Percentiles rank a stretch among this genome's conserved stretches.
Conservation (phyloP, 345 rosid species). For the Crucihimalaya himalaica region DNA sequence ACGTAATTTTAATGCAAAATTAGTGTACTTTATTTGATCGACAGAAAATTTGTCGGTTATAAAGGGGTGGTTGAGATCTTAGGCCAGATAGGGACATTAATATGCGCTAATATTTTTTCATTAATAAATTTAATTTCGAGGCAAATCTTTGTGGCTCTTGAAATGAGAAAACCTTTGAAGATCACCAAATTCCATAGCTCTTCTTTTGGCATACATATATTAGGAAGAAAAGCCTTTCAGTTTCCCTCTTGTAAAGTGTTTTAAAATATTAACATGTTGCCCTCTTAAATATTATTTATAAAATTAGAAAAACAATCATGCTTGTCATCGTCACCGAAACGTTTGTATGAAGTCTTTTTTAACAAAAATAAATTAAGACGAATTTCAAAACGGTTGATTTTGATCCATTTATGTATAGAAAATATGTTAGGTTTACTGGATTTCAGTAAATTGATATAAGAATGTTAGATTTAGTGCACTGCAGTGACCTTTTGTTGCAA, state of each 20-base stretch:
- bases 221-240: not conserved
- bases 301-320: not conserved
- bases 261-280: not conserved
- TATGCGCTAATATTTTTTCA: conserved; percentile 10
- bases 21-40: not conserved
- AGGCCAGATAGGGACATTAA: not conserved
- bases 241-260: not conserved
- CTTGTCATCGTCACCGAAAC: no score
- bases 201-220: not conserved
- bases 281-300: not conserved
- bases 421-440: no score
- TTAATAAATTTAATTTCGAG: not conserved
- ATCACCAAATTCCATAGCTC: conserved; percentile 23
- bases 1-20: not conserved
- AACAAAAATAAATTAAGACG: no score
- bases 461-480: no score
- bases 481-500: no score
- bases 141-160: not conserved
- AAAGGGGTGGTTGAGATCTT: conserved; percentile 10
- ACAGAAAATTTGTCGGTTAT: not conserved
- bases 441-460: no score
- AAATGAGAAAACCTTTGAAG: conserved; percentile 26
- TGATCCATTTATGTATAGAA: no score
- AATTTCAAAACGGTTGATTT: no score
- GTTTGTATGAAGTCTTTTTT: no score